Percentiles rank a stretch among this genome's conserved stretches.
phyloP scores from a whole-genome alignment of 345 rosid species.

The Salix koriyanagi region DNA sequence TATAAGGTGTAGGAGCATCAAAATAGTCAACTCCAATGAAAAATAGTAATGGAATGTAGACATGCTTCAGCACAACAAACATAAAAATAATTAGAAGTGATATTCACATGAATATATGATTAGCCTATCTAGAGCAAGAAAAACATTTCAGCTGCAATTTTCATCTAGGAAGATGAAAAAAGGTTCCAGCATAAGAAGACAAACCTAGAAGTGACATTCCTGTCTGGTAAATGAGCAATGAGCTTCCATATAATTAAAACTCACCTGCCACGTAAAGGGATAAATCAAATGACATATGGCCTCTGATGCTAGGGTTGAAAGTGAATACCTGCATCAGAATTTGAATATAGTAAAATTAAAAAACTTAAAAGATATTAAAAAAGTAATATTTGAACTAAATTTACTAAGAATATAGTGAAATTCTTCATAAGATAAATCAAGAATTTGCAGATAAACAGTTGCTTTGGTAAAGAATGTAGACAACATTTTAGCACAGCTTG shows the following conservation, averaged over 20 bases:
- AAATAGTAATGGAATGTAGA: slow-evolving; percentile 97
- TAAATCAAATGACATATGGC: slow-evolving; percentile 91
- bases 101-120: too few species aligned
- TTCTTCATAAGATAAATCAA: not conserved
- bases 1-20: slow-evolving; percentile 84
- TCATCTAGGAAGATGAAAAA: not conserved
- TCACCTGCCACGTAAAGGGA: slow-evolving; percentile 96
- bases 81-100: too few species aligned
- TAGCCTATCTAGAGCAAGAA: too few species aligned
- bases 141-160: too few species aligned
- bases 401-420: too few species aligned
- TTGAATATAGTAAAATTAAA: too few species aligned
- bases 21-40: slow-evolving; percentile 98
- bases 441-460: not conserved
- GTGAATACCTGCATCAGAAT: too few species aligned
- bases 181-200: not conserved
- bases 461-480: not conserved
- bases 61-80: slow-evolving; percentile 74
- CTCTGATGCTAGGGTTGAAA: slow-evolving; percentile 21
- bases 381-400: too few species aligned
- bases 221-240: not conserved
- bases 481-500: not conserved
- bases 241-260: not conserved
- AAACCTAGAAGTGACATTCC: not conserved
- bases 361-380: too few species aligned